Conservation (phyloP, 306 rosid species). For the Myrica gale region DNA sequence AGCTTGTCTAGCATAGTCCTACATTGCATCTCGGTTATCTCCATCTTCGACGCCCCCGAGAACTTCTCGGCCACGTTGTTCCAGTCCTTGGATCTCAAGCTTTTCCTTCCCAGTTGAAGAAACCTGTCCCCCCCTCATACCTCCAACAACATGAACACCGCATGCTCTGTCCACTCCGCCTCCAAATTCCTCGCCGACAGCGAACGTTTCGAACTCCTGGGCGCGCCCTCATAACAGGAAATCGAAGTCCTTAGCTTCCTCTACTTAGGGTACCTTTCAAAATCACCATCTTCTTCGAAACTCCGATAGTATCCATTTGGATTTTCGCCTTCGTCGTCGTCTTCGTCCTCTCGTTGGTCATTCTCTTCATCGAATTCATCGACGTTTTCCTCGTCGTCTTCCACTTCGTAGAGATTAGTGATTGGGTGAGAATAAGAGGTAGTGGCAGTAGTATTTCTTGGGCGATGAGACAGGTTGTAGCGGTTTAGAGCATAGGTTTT, state of each 20-base stretch:
- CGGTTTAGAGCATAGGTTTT: constrained; percentile 40
- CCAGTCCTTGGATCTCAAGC: constrained; percentile 85
- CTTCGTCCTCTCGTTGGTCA: constrained; percentile 19
- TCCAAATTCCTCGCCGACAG: constrained; percentile 18
- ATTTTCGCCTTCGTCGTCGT: constrained; percentile 10
- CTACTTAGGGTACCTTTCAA: constrained; percentile 52
- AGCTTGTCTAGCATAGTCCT: constrained; percentile 52
- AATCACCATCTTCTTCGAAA: constrained; percentile 35
- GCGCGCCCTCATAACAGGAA: constrained; percentile 48
- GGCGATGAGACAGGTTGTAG: constrained; percentile 41
- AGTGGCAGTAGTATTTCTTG: constrained; percentile 39
- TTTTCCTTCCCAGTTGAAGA: constrained; percentile 70
- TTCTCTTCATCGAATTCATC: constrained; percentile 16
- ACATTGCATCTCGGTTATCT: constrained; percentile 51
- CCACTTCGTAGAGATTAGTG: constrained; percentile 31
- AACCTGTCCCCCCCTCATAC: constrained; percentile 84
- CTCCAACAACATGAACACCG: constrained; percentile 60
- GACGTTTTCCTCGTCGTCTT: constrained; percentile 31
- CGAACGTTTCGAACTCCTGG: constrained; percentile 35
- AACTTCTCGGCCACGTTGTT: constrained; percentile 65
- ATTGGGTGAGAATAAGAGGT: constrained; percentile 36
- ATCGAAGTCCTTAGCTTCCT: constrained; percentile 43
- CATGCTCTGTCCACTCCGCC: constrained; percentile 61
- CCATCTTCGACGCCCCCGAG: constrained; percentile 49
- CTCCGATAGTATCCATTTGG: constrained; percentile 27